Evolutionary conservation across 2,329 filamentous ascomycete species (phyloP), one percentile per base, ranked within the genome.

Genomic region (Colletotrichum horii): DNA sequence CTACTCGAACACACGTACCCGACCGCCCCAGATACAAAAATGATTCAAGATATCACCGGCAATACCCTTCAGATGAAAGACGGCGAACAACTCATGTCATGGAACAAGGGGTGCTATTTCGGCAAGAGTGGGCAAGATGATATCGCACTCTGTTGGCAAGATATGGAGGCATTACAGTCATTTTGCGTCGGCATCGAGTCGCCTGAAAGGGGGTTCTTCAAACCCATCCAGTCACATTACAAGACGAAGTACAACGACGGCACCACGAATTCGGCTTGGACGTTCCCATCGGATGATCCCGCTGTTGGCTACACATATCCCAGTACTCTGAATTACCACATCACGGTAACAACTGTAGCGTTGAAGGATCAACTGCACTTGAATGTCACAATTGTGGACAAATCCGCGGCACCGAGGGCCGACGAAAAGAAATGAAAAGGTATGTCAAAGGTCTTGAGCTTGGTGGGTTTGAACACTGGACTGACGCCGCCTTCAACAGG

Each of bases 231-330:
- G 34, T 73, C 70, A 6, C 70, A 69, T 2, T 75, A 73, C 58
- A 75, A 75, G 58, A 43, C 66, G 32, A 75, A 75, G 43, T 73
- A 73, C 64, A 68, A 56, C 32, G 73, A 75, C 64, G 73, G 73
- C 34, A 73, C 9, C 15, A 69, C 64, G 1, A 52, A 26, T 11
- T 34, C 71, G n/a, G 9, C 55, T 6, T 75, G 73, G 73, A 26
- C 43, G 14, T 30, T 52, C 2, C 73, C 73, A 15, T 73, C 73
- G 3, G 28, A 73, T 2, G 64, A 75, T 22, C 70, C 73, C 3
- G 22, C 38, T 9, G 73, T 68, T 4, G 26, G 56, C 9, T 75
- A 75, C 11, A 65, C 43, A 14, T 75, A 68, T n/a, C 73, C 73
- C 11, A 55, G 11, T 58, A 60, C 55, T n/a, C 67, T 75, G 64